Base-by-base conservation (phyloP, 495 filamentous ascomycete species). In the Melanomma pulvis-pyrius region DNA sequence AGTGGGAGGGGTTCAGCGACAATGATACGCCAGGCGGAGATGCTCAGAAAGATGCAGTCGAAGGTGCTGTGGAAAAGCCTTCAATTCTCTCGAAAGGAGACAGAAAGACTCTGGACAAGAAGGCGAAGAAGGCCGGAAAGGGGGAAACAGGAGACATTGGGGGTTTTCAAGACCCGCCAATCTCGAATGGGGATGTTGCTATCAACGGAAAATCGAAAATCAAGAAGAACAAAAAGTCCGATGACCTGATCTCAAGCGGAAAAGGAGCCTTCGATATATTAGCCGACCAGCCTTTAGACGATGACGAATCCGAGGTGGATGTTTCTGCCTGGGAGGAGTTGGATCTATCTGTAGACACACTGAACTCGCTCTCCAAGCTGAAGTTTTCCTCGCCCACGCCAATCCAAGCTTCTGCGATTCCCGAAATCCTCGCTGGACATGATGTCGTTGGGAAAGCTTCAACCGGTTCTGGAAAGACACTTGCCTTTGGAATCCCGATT, bases 401-500 rank as follows among this genome's bases (percentile, higher is more conserved):
- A 0, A 93, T 98, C 61, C 92, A 97, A 75, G 76, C 79, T 24
- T 78, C 85, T 24, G 83, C 91, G 17, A 93, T 98, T 74, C 91
- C 92, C 0, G 82, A 89, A 48, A 91, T 96, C 46, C 71, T 88
- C 26, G 80, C 82, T 8, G 88, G 90, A 2, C 87, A 88, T 69
- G 90, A 93, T 77, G 81, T 92, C 6, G 87, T 93, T 63, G 90
- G 90, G 29, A 92, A 93, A 74, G 91, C 91, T 1, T 82, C 88
- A 24, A 94, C 91, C 0, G 91, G 91, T 32, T 93, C 90, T 26
- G 91, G 91, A 25, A 94, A 94, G 75, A 94, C 91, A 0, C 78
- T 94, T 26, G 90, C 91, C 0, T 94, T 90, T 72, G 91, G 86
- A 0, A 89, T 94, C 63, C 91, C 91, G 1, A 89, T 92, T 48